Conservation (phyloP, 257 asterid species). For the Fraxinus pennsylvanica region DNA sequence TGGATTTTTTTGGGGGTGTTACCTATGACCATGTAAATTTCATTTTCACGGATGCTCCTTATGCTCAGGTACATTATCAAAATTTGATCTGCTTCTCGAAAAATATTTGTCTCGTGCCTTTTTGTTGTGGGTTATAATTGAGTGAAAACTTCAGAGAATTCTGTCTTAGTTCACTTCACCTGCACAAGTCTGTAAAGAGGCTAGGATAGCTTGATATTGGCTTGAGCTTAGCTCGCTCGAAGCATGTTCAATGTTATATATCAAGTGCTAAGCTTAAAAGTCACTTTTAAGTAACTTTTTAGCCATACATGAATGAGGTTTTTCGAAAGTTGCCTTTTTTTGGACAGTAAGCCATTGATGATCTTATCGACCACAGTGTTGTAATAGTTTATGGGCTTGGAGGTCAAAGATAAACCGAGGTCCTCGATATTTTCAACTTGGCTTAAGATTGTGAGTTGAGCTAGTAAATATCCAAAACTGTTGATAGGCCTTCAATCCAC, state of each 20-base stretch:
- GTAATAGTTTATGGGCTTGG: neutral
- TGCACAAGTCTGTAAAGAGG: neutral
- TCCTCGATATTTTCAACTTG: neutral
- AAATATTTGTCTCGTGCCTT: conserved; percentile 3
- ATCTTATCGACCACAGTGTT: neutral
- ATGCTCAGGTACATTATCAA: conserved; percentile 58
- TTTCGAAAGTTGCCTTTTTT: neutral
- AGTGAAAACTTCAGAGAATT: conserved; percentile 7
- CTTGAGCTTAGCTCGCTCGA: conserved; percentile 9
- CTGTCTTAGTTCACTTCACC: neutral
- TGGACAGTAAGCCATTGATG: neutral
- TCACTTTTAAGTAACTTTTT: conserved; percentile 1
- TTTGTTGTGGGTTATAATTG: conserved; percentile 14
- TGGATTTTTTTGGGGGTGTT: conserved; percentile 89
- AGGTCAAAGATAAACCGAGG: neutral
- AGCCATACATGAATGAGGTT: neutral
- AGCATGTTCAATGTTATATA: neutral
- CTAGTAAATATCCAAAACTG: no score
- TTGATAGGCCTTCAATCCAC: no score
- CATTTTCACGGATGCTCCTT: conserved; percentile 69
- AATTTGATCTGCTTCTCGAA: conserved; percentile 14
- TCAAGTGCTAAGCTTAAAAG: neutral
- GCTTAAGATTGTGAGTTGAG: neutral
- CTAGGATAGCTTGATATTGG: neutral
- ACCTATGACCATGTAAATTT: conserved; percentile 84